Percentiles rank a stretch among this genome's conserved stretches.
These are phyloP conservation scores for Endothia cerciana DNA, from an alignment of 2,329 filamentous ascomycete species.

Conservation along the genomic window DNA sequence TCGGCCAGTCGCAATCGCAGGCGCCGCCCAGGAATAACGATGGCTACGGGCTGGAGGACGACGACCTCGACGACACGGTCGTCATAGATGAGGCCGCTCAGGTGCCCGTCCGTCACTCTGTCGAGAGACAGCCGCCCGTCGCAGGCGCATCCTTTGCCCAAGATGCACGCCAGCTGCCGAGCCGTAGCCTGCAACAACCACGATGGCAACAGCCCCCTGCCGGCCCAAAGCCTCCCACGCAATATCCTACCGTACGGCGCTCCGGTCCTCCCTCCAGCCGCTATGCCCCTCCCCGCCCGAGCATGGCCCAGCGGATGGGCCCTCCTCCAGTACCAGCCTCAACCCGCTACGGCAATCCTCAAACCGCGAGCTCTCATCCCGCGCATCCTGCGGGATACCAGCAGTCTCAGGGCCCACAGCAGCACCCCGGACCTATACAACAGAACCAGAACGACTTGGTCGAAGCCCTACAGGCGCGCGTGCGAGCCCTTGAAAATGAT, in stretches of 20 bases:
- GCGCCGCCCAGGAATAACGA: slow-evolving; percentile 34
- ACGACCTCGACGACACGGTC: slow-evolving; percentile 62
- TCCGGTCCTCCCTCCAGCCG: slow-evolving; percentile 25
- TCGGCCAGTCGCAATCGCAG: slow-evolving; percentile 36
- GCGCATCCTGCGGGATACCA: slow-evolving; percentile 37
- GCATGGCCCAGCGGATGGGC: slow-evolving; percentile 47
- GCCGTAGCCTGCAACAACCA: slow-evolving; percentile 23
- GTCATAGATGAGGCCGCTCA: slow-evolving; percentile 54
- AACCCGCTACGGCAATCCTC: slow-evolving; percentile 27
- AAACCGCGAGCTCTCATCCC: slow-evolving; percentile 28
- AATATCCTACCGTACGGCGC: slow-evolving; percentile 10
- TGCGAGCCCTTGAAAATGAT: slow-evolving; percentile 58
- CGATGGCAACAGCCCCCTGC: slow-evolving; percentile 26
- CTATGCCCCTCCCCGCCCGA: slow-evolving; percentile 34
- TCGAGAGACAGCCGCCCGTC: slow-evolving; percentile 43
- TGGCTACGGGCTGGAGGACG: slow-evolving; percentile 55
- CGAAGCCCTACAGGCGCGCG: slow-evolving; percentile 54
- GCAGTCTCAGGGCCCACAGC: slow-evolving; percentile 35
- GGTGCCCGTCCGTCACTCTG: slow-evolving; percentile 42
- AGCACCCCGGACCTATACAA: slow-evolving; percentile 24
- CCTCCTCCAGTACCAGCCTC: slow-evolving; percentile 36
- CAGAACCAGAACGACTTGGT: slow-evolving; percentile 44
- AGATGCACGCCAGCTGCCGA: slow-evolving; percentile 10
- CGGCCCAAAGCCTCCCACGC: slow-evolving; percentile 24
- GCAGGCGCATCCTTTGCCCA: slow-evolving; percentile 34